Evolutionary conservation across 139 green algal species (phyloP).

Genomic region (Chlamydomonas urium): DNA sequence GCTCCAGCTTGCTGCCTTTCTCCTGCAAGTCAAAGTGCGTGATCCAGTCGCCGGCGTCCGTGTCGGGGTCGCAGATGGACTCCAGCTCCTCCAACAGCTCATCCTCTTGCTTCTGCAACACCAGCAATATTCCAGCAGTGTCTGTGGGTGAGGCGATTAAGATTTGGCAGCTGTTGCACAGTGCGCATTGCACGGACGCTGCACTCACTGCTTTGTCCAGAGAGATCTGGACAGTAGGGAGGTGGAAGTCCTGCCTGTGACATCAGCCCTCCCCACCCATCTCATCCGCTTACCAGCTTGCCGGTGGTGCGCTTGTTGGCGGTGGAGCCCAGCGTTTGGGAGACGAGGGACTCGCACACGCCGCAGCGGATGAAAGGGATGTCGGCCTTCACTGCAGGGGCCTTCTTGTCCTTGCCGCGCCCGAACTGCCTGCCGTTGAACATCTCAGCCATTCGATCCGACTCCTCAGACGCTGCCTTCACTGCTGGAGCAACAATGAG

Average conservation of each 20-base stretch:
- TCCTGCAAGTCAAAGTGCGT: constrained; percentile 69
- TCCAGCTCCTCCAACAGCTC: constrained; percentile 71
- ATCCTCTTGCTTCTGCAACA: no score
- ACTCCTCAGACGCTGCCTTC: no score
- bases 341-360: constrained; percentile 38
- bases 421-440: constrained; percentile 1
- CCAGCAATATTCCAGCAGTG: no score
- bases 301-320: background rate
- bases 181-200: no score
- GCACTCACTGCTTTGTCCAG: no score
- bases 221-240: no score
- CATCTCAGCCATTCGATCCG: constrained; percentile 1
- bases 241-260: no score
- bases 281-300: background rate
- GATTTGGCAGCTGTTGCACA: no score
- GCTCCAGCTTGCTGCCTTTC: constrained; percentile 43
- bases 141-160: no score
- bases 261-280: no score
- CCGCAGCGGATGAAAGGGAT: constrained; percentile 31
- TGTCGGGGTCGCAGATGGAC: constrained; percentile 57
- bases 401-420: background rate
- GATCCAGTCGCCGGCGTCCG: constrained; percentile 74
- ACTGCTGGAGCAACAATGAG: no score
- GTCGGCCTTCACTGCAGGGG: constrained; percentile 24
- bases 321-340: constrained; percentile 16